Evolutionary conservation across 2,329 filamentous ascomycete genomes (phyloP).

Genomic region (Ophiocordyceps polyrhachis-furcata): DNA sequence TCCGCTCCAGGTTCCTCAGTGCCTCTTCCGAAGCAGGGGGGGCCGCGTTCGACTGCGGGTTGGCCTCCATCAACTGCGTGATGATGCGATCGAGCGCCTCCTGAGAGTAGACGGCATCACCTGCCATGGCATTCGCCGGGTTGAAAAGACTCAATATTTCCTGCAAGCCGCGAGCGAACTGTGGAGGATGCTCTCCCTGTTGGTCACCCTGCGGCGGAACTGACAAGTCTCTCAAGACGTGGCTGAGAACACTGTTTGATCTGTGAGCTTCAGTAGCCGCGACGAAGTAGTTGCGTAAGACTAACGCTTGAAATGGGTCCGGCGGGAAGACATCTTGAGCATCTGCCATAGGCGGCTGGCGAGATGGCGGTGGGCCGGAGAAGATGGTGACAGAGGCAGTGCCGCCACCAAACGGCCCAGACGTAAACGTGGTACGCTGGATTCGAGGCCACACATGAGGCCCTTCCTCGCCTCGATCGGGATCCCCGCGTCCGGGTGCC

Average conservation of each 20-base stretch:
- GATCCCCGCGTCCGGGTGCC: not conserved
- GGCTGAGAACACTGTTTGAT: slow-evolving; percentile 23
- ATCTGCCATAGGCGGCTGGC: slow-evolving; percentile 1
- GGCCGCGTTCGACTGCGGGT: slow-evolving; percentile 56
- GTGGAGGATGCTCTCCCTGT: slow-evolving; percentile 7
- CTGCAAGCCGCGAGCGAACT: slow-evolving; percentile 21
- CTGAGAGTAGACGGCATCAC: slow-evolving; percentile 79
- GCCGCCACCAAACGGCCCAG: slow-evolving; percentile 19
- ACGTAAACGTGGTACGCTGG: slow-evolving; percentile 19
- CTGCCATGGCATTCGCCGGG: slow-evolving; percentile 33
- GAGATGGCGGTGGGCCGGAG: slow-evolving; percentile 14
- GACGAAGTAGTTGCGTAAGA: not conserved
- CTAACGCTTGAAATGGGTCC: slow-evolving; percentile 32
- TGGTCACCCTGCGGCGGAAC: slow-evolving; percentile 13
- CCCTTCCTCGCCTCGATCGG: not conserved
- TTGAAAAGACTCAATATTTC: slow-evolving; percentile 36
- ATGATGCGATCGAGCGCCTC: slow-evolving; percentile 83
- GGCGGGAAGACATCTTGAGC: slow-evolving; percentile 5
- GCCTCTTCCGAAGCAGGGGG: slow-evolving; percentile 62
- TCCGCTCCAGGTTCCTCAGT: slow-evolving; percentile 55
- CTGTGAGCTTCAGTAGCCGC: slow-evolving; percentile 1
- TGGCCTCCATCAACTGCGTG: slow-evolving; percentile 71
- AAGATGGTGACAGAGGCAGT: slow-evolving; percentile 30
- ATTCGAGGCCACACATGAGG: slow-evolving; percentile 8
- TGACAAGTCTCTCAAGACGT: slow-evolving; percentile 20